Base-by-base conservation (phyloP, 768 basidiomycete species). In the Leccinum truebloodii region DNA sequence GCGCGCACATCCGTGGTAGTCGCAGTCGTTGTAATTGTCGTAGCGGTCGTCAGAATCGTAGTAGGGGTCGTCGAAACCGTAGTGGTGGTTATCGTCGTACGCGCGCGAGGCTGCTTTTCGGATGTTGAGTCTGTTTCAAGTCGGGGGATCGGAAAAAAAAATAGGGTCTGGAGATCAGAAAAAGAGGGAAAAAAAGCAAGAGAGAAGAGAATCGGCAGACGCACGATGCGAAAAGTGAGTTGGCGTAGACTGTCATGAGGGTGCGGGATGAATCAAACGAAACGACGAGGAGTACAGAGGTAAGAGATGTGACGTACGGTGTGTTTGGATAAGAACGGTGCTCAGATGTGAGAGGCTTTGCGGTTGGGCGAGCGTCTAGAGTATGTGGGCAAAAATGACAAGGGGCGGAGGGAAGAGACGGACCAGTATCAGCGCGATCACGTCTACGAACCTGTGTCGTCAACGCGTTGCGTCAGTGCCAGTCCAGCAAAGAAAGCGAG, bases 141-240 rank as follows among this genome's bases (percentile, higher is more conserved):
- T 30, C 30, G 6, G 4, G 3, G 46, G 44, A 10, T 4, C 18
- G 10, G 18, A 3, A 9, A 20, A 22, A 30, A 30, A 28, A 28
- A 30, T 0, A 3, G 30, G 30, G 39, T 4, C 39, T 41, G 10
- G 18, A n/a, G 18, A 41, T 41, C 9, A 41, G 39, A 41, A n/a
- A n/a, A 39, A 18, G 4, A 16, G 26, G 26, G 26, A 7, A 3
- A 2, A 2, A 24, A 26, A 18, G 48, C 22, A 12, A 6, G 50
- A 30, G 6, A 8, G 12, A 18, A 9, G 12, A 50, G 13, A 18
- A 37, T 16, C 37, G 20, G 20, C 4, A 30, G n/a, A 62, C 67
- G 51, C 22, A 73, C 71, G 69, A 72, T 56, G 68, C 61, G 28
- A 72, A 63, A 44, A 72, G 65, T 32, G 71, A 73, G 56, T 72